Evolutionary conservation across 495 filamentous ascomycete genomes (phyloP), one percentile per base, ranked within the genome.

Genomic region (Pseudevernia furfuracea): DNA sequence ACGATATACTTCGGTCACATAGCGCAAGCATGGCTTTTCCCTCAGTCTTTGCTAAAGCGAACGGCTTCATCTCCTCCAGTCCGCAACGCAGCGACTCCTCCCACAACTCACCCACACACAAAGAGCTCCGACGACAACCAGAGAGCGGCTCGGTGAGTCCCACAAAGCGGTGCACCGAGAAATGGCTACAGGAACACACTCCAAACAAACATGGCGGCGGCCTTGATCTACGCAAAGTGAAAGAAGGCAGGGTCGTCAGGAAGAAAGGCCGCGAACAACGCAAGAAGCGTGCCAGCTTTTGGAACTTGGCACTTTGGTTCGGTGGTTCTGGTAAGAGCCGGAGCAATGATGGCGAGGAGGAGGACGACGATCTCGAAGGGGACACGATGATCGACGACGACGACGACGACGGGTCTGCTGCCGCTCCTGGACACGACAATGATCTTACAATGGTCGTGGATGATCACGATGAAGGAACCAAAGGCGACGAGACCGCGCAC

Each of bases 111-210:
- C 8, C 25, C 28, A 25, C 34, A 23, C 37, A 17, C 23, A n/a
- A 36, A 53, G 25, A 60, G 36, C 30, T 44, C 19, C 46, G 62
- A 30, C 55, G n/a, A 10, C 65, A 49, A 30, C 59, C 62, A 14
- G 64, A 69, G n/a, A 60, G 57, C 37, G 57, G 56, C 23, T 48
- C 43, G n/a, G 25, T 58, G 59, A 65, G 56, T 43, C 62, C 68
- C 23, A 49, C 61, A 28, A 66, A 59, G 23, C 52, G 21, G 25
- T 64, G 64, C 39, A 69, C 67, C n/a, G 43, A 63, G 44, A 36
- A 59, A 21, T 67, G 67, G 61, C 44, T 65, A 5, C 60, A 48
- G 25, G 59, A 9, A 25, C 59, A 43, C 34, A 44, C 49, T 17
- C 53, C 57, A 11, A 59, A 61, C 30, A 53, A 19, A 19, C 14